Conservation (phyloP, 2,329 filamentous ascomycete genomes). For the Pyrenochaeta sp. region DNA sequence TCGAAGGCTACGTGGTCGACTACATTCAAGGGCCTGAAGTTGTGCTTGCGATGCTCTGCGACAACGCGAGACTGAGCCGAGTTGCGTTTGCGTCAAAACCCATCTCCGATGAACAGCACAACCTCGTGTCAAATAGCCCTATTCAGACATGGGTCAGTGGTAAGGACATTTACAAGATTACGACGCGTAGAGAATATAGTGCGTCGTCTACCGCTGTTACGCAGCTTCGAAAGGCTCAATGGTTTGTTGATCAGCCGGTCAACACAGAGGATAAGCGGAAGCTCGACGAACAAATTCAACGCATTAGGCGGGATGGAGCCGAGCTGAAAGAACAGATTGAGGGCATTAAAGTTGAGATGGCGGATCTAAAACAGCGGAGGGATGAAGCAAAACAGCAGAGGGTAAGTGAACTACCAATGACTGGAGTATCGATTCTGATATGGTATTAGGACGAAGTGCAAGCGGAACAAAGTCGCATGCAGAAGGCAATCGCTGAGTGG, state of each 20-base stretch:
- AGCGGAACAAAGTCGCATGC: slow-evolving; percentile 71
- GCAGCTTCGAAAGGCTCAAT: slow-evolving; percentile 66
- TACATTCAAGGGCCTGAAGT: slow-evolving; percentile 81
- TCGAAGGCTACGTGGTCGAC: slow-evolving; percentile 84
- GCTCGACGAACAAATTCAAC: slow-evolving; percentile 62
- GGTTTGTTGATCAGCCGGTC: slow-evolving; percentile 81
- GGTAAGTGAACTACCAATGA: slow-evolving; percentile 1
- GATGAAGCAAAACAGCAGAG: slow-evolving; percentile 10
- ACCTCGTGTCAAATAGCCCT: slow-evolving; percentile 66
- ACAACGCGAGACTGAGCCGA: slow-evolving; percentile 72
- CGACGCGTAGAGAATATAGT: slow-evolving; percentile 82
- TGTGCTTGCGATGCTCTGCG: slow-evolving; percentile 88
- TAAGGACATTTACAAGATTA: slow-evolving; percentile 63
- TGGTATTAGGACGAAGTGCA: slow-evolving; percentile 52
- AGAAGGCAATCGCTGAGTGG: slow-evolving; percentile 72
- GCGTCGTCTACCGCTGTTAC: slow-evolving; percentile 74
- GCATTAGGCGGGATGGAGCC: slow-evolving; percentile 49
- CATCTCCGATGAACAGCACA: slow-evolving; percentile 72
- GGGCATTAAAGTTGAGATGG: slow-evolving; percentile 34
- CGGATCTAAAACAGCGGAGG: slow-evolving; percentile 32
- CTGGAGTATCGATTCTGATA: neutral
- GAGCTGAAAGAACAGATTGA: slow-evolving; percentile 44
- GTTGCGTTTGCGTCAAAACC: slow-evolving; percentile 72
- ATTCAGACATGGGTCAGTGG: slow-evolving; percentile 77
- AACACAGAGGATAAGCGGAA: slow-evolving; percentile 71